Conservation (phyloP, 768 basidiomycete genomes). For the Kwoniella shandongensis region DNA sequence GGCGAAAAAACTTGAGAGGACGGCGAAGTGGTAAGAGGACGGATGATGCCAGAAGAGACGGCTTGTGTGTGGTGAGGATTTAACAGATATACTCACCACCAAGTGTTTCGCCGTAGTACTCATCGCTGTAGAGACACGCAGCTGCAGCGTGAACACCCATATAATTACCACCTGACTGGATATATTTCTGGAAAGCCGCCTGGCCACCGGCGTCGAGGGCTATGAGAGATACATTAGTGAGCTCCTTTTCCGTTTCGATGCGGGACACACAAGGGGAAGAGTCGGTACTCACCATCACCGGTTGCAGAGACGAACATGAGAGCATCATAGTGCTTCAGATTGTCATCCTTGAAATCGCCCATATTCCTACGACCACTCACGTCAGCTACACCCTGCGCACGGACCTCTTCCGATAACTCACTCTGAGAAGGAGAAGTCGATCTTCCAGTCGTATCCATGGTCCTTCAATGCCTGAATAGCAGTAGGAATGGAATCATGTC, state of each 20-base stretch:
- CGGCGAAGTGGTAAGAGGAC: too few species aligned
- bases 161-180: slow-evolving; percentile 69
- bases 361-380: slow-evolving; percentile 53
- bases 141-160: slow-evolving; percentile 68
- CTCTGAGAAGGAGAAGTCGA: slow-evolving; percentile 67
- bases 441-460: slow-evolving; percentile 57
- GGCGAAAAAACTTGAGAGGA: too few species aligned
- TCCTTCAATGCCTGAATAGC: slow-evolving; percentile 63
- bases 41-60: too few species aligned
- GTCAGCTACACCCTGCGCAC: not conserved
- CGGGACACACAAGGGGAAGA: not conserved
- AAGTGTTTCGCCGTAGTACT: slow-evolving; percentile 62
- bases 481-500: slow-evolving; percentile 74
- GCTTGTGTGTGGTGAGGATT: too few species aligned
- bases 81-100: slow-evolving; percentile 54
- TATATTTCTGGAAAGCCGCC: slow-evolving; percentile 64
- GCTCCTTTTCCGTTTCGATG: not conserved
- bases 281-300: slow-evolving; percentile 59
- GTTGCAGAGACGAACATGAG: slow-evolving; percentile 69
- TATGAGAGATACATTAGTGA: slow-evolving; percentile 30
- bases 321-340: slow-evolving; percentile 63
- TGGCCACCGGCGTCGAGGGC: slow-evolving; percentile 67
- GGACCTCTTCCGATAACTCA: slow-evolving; percentile 14
- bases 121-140: slow-evolving; percentile 62
- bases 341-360: slow-evolving; percentile 60